Conservation (phyloP, 2,329 filamentous ascomycete species). For the Daldinia sp. region DNA sequence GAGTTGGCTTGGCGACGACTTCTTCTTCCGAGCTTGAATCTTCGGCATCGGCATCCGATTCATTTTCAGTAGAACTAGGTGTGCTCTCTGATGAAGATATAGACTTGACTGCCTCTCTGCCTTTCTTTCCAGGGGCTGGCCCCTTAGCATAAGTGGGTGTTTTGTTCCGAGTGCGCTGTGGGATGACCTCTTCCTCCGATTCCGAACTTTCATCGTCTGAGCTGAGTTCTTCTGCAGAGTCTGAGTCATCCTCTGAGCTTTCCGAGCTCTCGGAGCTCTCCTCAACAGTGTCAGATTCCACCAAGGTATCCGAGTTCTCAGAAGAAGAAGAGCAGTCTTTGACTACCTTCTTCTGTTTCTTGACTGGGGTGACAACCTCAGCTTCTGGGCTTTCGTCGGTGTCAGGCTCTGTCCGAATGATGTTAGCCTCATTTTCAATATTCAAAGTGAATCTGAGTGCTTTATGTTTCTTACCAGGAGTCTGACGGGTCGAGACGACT, state of each 20-base stretch:
- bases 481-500: neutral
- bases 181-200: neutral
- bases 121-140: too few relatives aligned
- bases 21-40: neutral
- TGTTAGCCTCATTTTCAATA: neutral
- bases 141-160: too few relatives aligned
- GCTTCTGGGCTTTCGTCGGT: neutral
- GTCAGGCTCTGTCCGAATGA: neutral
- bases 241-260: neutral
- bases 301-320: neutral
- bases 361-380: neutral
- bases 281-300: neutral
- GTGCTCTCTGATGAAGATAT: too few relatives aligned
- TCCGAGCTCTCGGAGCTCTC: neutral
- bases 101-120: too few relatives aligned
- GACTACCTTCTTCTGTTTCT: neutral
- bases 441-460: neutral
- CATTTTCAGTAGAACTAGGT: too few relatives aligned
- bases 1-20: neutral
- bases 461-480: neutral
- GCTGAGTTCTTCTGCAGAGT: too few relatives aligned
- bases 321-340: neutral
- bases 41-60: neutral
- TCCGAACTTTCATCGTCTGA: too few relatives aligned
- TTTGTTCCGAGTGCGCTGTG: too few relatives aligned